Percentiles rank a stretch among this genome's conserved stretches.
phyloP scores from a whole-genome alignment of 2,329 filamentous ascomycete species.

The Alternaria angustiovoidea region DNA sequence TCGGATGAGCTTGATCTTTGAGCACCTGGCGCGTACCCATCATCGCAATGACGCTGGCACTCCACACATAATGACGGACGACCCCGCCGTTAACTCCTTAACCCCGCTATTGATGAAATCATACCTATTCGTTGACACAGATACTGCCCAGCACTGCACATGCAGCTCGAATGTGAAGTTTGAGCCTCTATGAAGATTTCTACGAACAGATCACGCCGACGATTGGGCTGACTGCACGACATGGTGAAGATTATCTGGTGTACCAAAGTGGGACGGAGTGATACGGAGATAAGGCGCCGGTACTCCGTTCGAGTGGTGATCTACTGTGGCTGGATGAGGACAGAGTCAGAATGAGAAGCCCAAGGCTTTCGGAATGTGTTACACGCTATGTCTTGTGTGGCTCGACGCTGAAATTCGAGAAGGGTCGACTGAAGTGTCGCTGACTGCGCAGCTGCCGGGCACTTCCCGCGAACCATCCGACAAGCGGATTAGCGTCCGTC shows the following conservation, averaged over 20 bases:
- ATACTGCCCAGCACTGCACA: neutral
- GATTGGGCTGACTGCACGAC: neutral
- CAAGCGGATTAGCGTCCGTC: conserved; percentile 14
- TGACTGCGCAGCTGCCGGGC: neutral
- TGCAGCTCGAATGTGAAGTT: neutral
- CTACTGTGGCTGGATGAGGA: neutral
- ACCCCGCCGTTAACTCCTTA: neutral
- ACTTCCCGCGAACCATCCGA: conserved; percentile 2
- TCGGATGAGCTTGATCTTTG: neutral
- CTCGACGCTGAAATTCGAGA: neutral
- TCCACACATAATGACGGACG: neutral
- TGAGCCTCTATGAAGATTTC: too few relatives aligned
- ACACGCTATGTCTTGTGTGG: neutral
- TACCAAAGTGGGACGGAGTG: neutral
- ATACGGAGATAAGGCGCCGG: neutral
- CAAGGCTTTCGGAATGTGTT: neutral
- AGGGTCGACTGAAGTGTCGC: neutral
- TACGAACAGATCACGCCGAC: neutral
- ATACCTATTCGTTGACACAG: neutral
- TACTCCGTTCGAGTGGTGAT: neutral
- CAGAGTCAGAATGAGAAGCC: neutral
- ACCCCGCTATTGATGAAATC: conserved; percentile 11
- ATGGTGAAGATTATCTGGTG: neutral
- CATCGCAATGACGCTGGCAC: conserved; percentile 7
- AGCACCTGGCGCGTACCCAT: neutral